A percentile compares a stretch with the other conserved stretches of the same genome.
Evolutionary conservation across 108 stramenopile genomes (phyloP).

Genomic region (Skeletonema tropicum): DNA sequence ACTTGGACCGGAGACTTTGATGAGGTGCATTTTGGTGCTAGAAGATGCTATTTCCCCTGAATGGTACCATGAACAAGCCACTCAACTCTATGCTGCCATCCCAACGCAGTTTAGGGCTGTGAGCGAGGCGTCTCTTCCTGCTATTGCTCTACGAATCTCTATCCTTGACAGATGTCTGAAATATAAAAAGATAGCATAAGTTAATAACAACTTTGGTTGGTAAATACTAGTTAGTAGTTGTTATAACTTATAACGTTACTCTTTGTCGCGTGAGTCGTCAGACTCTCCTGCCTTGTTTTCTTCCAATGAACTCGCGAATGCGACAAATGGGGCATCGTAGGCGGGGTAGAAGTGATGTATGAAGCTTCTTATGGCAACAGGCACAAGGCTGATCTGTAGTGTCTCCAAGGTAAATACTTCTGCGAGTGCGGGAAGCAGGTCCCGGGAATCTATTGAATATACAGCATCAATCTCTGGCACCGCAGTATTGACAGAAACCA

Average conservation of each 20-base stretch:
- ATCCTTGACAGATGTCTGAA: constrained; percentile 73
- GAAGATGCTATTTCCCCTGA: constrained; percentile 77
- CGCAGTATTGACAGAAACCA: constrained; percentile 69
- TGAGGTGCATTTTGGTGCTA: constrained; percentile 68
- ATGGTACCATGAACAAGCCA: constrained; percentile 65
- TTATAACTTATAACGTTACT: not conserved
- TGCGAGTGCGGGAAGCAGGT: constrained; percentile 69
- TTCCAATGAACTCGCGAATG: constrained; percentile 35
- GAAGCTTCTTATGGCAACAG: constrained; percentile 83
- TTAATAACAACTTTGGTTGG: not conserved
- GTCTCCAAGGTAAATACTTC: constrained; percentile 71
- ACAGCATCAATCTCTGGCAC: constrained; percentile 69
- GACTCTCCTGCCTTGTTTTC: constrained; percentile 3
- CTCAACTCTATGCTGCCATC: constrained; percentile 67
- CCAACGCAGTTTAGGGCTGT: constrained; percentile 76
- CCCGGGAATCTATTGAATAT: constrained; percentile 56
- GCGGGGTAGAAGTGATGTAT: constrained; percentile 91
- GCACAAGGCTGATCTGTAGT: constrained; percentile 77
- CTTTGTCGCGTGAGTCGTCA: not conserved
- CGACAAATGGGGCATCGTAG: constrained; percentile 61
- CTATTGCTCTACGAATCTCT: constrained; percentile 65
- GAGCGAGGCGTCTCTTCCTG: constrained; percentile 69
- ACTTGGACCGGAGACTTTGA: constrained; percentile 63
- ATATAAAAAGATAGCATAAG: constrained; percentile 60
- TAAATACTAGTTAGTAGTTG: not conserved